phyloP scores from a whole-genome alignment of 1,284 basidiomycete genomes.

The Austropuccinia psidii region DNA sequence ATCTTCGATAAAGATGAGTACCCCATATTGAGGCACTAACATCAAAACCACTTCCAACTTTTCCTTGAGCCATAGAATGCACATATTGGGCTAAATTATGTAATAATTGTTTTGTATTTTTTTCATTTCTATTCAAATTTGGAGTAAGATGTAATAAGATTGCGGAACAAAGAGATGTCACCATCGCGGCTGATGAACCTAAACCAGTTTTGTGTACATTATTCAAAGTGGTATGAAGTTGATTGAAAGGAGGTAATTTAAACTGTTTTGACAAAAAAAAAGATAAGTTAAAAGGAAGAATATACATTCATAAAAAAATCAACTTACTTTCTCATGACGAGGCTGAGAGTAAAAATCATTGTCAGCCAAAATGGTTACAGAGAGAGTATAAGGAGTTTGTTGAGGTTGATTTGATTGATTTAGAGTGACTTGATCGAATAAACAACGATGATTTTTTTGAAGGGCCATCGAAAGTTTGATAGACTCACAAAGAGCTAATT shows the following conservation, averaged over 20 bases:
- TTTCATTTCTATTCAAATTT: slow-evolving; percentile 40
- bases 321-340: slow-evolving; percentile 11
- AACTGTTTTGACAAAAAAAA: slow-evolving; percentile 53
- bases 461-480: slow-evolving; percentile 6
- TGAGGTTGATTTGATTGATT: background rate
- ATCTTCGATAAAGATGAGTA: slow-evolving; percentile 85
- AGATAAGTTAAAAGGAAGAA: slow-evolving; percentile 56
- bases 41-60: slow-evolving; percentile 96
- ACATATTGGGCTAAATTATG: slow-evolving; percentile 94
- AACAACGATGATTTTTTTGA: too few species aligned
- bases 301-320: slow-evolving; percentile 43
- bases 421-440: too few species aligned
- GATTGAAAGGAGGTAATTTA: slow-evolving; percentile 64
- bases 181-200: slow-evolving; percentile 91
- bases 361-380: slow-evolving; percentile 11
- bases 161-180: slow-evolving; percentile 83
- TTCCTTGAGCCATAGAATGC: slow-evolving; percentile 95
- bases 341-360: slow-evolving; percentile 36
- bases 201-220: slow-evolving; percentile 96
- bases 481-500: slow-evolving; percentile 22
- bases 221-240: slow-evolving; percentile 61
- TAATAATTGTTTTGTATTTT: slow-evolving; percentile 57
- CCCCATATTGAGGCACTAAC: slow-evolving; percentile 90
- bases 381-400: background rate
- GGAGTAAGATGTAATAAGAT: slow-evolving; percentile 53